Evolutionary conservation across 768 basidiomycete species (phyloP).

Genomic region (Leccinum uliginosum): DNA sequence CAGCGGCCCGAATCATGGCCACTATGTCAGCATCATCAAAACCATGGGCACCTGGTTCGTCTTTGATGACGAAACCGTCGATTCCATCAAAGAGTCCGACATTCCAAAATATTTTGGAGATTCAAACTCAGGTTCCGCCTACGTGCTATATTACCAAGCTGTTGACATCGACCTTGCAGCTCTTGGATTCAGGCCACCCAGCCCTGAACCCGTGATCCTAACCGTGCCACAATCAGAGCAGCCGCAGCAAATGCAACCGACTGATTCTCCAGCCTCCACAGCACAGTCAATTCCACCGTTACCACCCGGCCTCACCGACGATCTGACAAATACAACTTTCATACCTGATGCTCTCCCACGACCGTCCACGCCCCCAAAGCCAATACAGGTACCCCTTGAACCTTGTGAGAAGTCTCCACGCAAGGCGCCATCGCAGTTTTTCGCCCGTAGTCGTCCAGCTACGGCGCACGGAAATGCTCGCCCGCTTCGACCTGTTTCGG

Average conservation of each 20-base stretch:
- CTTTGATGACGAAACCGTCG: constrained; percentile 95
- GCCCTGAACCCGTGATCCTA: constrained; percentile 18
- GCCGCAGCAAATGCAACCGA: constrained; percentile 8
- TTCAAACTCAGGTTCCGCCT: constrained; percentile 80
- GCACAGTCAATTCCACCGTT: constrained; percentile 25
- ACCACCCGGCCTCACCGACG: constrained; percentile 37
- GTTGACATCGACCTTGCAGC: constrained; percentile 73
- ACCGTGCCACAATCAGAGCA: constrained; percentile 15
- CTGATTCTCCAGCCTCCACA: constrained; percentile 24
- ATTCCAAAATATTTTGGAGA: constrained; percentile 96
- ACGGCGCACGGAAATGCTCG: constrained; percentile 15
- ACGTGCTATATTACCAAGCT: constrained; percentile 96
- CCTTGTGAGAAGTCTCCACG: constrained; percentile 22
- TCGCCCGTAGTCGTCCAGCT: constrained; percentile 11
- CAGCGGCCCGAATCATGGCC: constrained; percentile 97
- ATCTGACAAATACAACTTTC: constrained; percentile 14
- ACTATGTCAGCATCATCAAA: constrained; percentile 95
- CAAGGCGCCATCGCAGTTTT: constrained; percentile 14
- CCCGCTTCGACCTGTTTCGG: constrained; percentile 18
- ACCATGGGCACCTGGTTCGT: constrained; percentile 81
- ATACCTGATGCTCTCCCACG: constrained; percentile 17
- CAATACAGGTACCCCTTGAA: constrained; percentile 13
- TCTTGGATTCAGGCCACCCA: constrained; percentile 55
- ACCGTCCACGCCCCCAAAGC: constrained; percentile 19
- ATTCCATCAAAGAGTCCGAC: constrained; percentile 81